Evolutionary conservation across 257 asterid genomes (phyloP), one percentile per base, ranked within the genome.

Genomic region (Leptodermis oblonga): DNA sequence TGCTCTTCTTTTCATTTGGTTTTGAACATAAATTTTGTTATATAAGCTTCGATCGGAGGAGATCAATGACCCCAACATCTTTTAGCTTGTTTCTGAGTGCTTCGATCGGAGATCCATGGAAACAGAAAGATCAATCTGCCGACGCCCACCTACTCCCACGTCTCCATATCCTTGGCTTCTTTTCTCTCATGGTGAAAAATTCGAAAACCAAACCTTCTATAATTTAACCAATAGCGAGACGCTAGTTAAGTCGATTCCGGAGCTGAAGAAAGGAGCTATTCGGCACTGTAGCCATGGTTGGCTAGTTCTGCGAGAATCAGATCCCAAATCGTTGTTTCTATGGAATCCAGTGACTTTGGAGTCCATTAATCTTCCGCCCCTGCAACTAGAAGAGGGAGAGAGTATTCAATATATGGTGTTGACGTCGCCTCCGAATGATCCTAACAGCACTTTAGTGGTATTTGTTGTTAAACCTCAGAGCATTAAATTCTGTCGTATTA

Each of bases 281-380:
- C 17, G 39, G 41, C 0, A 14, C 20, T 65, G 39, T 31, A 11
- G 55, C 54, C n/a, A 26, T 43, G 55, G 69, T 14, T 65, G 69
- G 69, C 4, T 65, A 13, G 69, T 65, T 65, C 4, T 65, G 31
- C 8, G 8, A 23, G 69, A 4, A 3, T 23, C 10, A 4, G 62
- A 65, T 49, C 55, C 55, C 0, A 4, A 6, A 3, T 14, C 23
- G 39, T 65, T 42, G 42, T 20, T 23, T 43, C 69, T 65, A 0
- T 65, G 56, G 56, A 65, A 65, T 65, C 69, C 52, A 2, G 23
- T 25, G 14, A 65, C 69, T 30, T 30, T 65, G 22, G 36, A 65
- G 14, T 26, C 42, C 0, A 43, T 43, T 0, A 12, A 17, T 28
- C 69, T 65, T 46, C 54, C 69, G 7, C 55, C 36, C 14, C 31